These are phyloP conservation scores for Boletus sensibilis DNA, from an alignment of 768 basidiomycete genomes.

Conservation along the genomic window DNA sequence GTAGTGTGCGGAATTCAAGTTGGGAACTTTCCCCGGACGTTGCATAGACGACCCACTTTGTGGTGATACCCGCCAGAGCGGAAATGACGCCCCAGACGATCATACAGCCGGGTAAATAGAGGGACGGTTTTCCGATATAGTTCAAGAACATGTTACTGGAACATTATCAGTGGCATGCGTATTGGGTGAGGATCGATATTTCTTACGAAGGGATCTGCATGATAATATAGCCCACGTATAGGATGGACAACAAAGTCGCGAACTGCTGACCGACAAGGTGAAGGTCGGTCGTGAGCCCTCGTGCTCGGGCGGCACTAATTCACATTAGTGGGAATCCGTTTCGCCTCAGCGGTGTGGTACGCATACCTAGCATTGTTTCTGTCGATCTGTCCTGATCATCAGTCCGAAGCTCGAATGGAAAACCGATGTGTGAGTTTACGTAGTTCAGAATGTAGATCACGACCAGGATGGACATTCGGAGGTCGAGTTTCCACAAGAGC, in stretches of 20 bases:
- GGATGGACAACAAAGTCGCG: slow-evolving; percentile 63
- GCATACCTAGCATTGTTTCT: slow-evolving; percentile 66
- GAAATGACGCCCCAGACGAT: slow-evolving; percentile 67
- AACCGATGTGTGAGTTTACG: slow-evolving; percentile 14
- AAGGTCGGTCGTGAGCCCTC: slow-evolving; percentile 66
- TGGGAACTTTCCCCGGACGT: not conserved
- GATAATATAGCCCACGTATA: slow-evolving; percentile 57
- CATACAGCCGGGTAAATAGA: slow-evolving; percentile 67
- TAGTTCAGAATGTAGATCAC: slow-evolving; percentile 40
- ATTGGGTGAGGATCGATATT: not conserved
- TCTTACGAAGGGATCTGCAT: slow-evolving; percentile 43
- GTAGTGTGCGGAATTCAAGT: not conserved
- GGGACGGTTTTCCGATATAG: slow-evolving; percentile 62
- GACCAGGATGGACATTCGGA: slow-evolving; percentile 54
- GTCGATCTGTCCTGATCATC: slow-evolving; percentile 47
- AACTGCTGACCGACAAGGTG: slow-evolving; percentile 60
- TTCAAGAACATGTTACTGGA: slow-evolving; percentile 72
- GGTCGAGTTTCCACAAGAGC: slow-evolving; percentile 54
- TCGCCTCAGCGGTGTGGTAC: not conserved
- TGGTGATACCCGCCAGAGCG: slow-evolving; percentile 40
- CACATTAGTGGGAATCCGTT: not conserved
- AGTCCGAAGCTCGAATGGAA: not conserved
- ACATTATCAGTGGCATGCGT: not conserved
- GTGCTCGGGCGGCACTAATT: slow-evolving; percentile 61
- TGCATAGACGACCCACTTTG: slow-evolving; percentile 23